Base-by-base conservation (phyloP, 2,329 filamentous ascomycete genomes). In the Trichophyton benhamiae region DNA sequence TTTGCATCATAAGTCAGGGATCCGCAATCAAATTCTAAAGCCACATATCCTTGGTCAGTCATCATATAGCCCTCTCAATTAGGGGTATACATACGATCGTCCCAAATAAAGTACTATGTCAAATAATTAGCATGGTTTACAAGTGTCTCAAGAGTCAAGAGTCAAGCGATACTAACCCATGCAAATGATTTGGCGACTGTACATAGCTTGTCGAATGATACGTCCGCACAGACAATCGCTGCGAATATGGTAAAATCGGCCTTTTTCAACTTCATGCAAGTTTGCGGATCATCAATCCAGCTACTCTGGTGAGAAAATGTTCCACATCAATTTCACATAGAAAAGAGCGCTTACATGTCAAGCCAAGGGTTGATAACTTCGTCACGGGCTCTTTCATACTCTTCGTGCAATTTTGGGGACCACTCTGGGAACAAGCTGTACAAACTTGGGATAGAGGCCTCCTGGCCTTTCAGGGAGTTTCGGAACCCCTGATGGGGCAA, bases 101-200 rank as follows among this genome's bases (percentile, higher is more conserved):
- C 49, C 49, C 49, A 53, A 5, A 53, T 53, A 53, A 53, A 53
- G 49, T 53, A 53, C 49, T 53, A 53, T 20, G n/a, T 44, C 41
- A 44, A 53, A 17, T 27, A 7, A 15, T 53, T 22, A 53, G 49
- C 49, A 27, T 1, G 3, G 27, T 5, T 22, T 6, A n/a, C n/a
- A 44, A 44, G n/a, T 44, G 33, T 38, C 33, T 38, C 11, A 25
- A 20, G 20, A 20, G 20, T 3, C 22, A 25, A 53, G 49, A 17
- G 25, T 49, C 8, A 49, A 33, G 20, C 7, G 13, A 11, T 20
- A 25, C 49, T 11, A 15, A 53, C 49, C 49, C 49, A 53, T 6
- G 49, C 49, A 53, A 53, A 53, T 6, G 22, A 27, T 53, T 53
- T 53, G 8, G 49, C 49, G 2, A 53, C 49, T 13, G 49, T 53